These are phyloP conservation scores for Camillea tinctor DNA, from an alignment of 2,329 filamentous ascomycete species.

Conservation along the genomic window DNA sequence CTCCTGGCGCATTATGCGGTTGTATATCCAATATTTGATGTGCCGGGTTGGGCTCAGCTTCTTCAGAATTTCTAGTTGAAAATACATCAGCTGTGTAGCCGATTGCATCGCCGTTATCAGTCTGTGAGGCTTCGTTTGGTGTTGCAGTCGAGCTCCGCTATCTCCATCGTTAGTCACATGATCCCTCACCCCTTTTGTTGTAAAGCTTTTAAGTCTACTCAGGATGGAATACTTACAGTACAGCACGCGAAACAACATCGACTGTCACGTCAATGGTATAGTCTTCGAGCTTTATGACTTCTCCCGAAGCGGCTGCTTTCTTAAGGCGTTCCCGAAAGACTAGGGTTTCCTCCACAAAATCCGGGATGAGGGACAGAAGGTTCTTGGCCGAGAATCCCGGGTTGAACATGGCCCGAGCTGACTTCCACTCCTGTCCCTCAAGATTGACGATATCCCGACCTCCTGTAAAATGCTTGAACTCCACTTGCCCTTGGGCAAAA, in stretches of 20 bases:
- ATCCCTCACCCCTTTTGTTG: not conserved
- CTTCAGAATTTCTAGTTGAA: conserved; percentile 18
- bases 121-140: conserved; percentile 14
- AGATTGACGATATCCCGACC: conserved; percentile 35
- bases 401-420: conserved; percentile 36
- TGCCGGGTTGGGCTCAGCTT: conserved; percentile 19
- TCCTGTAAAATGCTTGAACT: conserved; percentile 32
- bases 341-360: conserved; percentile 32
- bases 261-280: conserved; percentile 28
- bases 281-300: conserved; percentile 29
- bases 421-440: conserved; percentile 40
- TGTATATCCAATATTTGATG: conserved; percentile 27
- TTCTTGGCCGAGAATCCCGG: conserved; percentile 39
- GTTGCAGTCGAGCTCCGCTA: conserved; percentile 21
- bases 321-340: conserved; percentile 26
- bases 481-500: conserved; percentile 21
- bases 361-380: conserved; percentile 34
- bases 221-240: conserved; percentile 25
- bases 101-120: conserved; percentile 19
- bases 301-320: conserved; percentile 17
- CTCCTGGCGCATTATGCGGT: conserved; percentile 27
- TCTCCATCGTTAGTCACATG: conserved; percentile 9
- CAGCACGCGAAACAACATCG: conserved; percentile 31
- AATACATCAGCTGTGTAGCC: conserved; percentile 20
- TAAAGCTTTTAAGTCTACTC: not conserved